Evolutionary conservation across 2,329 filamentous ascomycete species (phyloP), one percentile per base, ranked within the genome.

Genomic region (Cladosporium sp.): DNA sequence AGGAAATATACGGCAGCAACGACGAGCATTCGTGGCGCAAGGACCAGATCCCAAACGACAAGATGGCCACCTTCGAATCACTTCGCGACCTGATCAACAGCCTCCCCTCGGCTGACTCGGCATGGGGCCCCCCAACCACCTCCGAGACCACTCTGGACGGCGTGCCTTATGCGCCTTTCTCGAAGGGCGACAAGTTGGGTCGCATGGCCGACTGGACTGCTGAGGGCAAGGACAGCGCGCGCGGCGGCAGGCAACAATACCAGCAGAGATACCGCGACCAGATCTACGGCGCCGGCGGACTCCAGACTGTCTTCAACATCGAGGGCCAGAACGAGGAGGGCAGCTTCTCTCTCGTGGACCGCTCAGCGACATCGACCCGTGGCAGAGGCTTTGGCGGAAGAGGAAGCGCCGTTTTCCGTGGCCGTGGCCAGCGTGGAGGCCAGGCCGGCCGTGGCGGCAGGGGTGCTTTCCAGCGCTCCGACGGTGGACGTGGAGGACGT

Each of bases 151-250:
- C 90, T 63, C 84, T 97, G 70, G 88, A 96, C 74, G 94, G 94
- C 73, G 91, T 97, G 51, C 94, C 94, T 39, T 99, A 97, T 76
- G 94, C 94, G 69, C 94, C 94, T 62, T 99, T 94, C 82, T 97
- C 92, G 67, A 99, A 99, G 79, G 92, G 91, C 74, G 94, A 99
- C 82, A 97, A 97, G 84, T 83, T 99, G 61, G 94, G 94, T 72
- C 92, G 94, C 75, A 97, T 99, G 92, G 94, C 94, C 62, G 94
- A 99, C 82, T 99, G 94, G 94, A 96, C 92, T 17, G 73, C 86
- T 50, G 94, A 97, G 73, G 87, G 89, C 75, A 97, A 97, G 79
- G 84, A 86, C 67, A 73, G 80, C 58, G 90, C 94, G 61, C 82
- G 92, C 70, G 88, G 89, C 66, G 90, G 91, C 63, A 83, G 93